Evolutionary conservation across 805 yeast species (phyloP).

Genomic region (Yamadazyma insecticola): DNA sequence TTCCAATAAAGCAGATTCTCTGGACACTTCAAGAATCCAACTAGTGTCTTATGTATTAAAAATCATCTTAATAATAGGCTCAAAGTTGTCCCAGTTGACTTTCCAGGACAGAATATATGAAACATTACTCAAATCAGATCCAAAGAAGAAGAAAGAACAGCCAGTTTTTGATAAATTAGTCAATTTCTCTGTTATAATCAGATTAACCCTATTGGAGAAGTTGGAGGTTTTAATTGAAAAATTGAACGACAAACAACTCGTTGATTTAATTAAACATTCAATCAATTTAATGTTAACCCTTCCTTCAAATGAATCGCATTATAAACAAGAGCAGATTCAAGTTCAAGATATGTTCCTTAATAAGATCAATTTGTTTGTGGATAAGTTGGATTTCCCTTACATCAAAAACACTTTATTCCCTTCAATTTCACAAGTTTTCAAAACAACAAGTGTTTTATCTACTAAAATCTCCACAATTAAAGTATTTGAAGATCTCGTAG

Average conservation of each 20-base stretch:
- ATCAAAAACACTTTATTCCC: constrained; percentile 78
- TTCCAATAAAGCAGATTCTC: constrained; percentile 20
- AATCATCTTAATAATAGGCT: constrained; percentile 59
- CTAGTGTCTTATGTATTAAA: constrained; percentile 46
- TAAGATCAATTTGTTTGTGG: constrained; percentile 37
- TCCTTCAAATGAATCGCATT: constrained; percentile 23
- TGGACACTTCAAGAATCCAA: constrained; percentile 11
- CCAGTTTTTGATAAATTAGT: constrained; percentile 22
- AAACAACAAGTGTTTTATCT: constrained; percentile 77
- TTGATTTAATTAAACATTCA: constrained; percentile 42
- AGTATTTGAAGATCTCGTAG: constrained; percentile 55
- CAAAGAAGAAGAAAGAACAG: constrained; percentile 15
- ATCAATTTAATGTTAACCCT: constrained; percentile 29
- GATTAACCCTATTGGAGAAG: constrained; percentile 38
- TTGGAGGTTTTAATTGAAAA: constrained; percentile 44
- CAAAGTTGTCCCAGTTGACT: constrained; percentile 65
- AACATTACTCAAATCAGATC: constrained; percentile 23
- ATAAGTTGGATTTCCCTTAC: constrained; percentile 58
- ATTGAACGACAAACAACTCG: constrained; percentile 50
- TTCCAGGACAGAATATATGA: constrained; percentile 70
- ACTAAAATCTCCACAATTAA: constrained; percentile 68
- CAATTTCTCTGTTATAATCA: constrained; percentile 25
- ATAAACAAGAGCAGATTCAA: constrained; percentile 24
- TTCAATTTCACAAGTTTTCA: constrained; percentile 62
- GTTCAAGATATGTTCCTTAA: constrained; percentile 52